Percentiles rank a stretch among this genome's conserved stretches.
phyloP scores from a whole-genome alignment of 352 stramenopile genomes.

The Phytophthora kernoviae region DNA sequence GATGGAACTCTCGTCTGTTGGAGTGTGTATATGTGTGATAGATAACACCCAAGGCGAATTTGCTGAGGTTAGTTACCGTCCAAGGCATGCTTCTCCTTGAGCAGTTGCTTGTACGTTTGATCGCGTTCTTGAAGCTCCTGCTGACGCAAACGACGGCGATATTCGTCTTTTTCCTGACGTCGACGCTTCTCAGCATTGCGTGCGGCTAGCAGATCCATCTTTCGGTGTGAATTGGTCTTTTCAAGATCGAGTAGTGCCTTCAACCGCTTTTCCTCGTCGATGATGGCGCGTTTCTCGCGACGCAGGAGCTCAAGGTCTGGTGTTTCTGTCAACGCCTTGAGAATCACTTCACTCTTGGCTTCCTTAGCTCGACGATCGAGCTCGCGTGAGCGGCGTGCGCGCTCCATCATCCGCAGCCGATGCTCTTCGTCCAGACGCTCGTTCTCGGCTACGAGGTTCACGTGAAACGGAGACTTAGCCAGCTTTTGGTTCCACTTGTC shows the following conservation, averaged over 20 bases:
- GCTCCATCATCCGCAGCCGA: slow-evolving; percentile 79
- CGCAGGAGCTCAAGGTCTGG: slow-evolving; percentile 92
- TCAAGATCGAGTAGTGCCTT: slow-evolving; percentile 94
- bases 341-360: slow-evolving; percentile 93
- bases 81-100: slow-evolving; percentile 85
- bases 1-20: slow-evolving; percentile 2
- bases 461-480: slow-evolving; percentile 89
- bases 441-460: slow-evolving; percentile 95
- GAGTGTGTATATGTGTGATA: too few relatives aligned
- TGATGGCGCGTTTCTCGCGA: slow-evolving; percentile 94
- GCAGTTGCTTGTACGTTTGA: slow-evolving; percentile 67
- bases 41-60: slow-evolving; percentile 15
- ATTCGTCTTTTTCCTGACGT: slow-evolving; percentile 90
- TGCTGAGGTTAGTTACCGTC: slow-evolving; percentile 31
- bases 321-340: slow-evolving; percentile 90
- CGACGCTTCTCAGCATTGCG: slow-evolving; percentile 91
- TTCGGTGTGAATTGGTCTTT: slow-evolving; percentile 93
- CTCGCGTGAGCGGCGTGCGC: slow-evolving; percentile 58
- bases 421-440: slow-evolving; percentile 93
- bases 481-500: slow-evolving; percentile 92
- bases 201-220: slow-evolving; percentile 90
- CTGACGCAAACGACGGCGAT: slow-evolving; percentile 66
- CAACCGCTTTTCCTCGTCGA: slow-evolving; percentile 93
- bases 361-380: slow-evolving; percentile 80
- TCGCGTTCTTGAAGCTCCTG: slow-evolving; percentile 71